Conservation (phyloP, 2,329 filamentous ascomycete species). For the Cadophora sp. region DNA sequence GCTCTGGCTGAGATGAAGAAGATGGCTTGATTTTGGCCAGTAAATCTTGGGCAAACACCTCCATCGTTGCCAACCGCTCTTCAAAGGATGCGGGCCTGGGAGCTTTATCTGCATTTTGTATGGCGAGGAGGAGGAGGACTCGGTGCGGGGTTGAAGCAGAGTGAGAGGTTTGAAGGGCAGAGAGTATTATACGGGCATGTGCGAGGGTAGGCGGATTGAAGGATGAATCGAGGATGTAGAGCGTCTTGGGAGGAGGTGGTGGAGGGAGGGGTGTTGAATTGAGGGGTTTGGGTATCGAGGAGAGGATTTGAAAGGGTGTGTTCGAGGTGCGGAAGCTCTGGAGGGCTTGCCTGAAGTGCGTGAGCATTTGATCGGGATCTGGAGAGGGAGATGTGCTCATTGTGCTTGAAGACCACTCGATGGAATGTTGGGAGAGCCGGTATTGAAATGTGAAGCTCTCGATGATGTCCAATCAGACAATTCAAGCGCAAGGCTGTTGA, state of each 20-base stretch:
- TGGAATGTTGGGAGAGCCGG: not conserved
- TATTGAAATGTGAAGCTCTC: not conserved
- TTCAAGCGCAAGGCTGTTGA: slow-evolving; percentile 8
- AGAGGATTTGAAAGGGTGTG: slow-evolving; percentile 40
- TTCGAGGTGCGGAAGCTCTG: slow-evolving; percentile 30
- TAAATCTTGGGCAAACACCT: slow-evolving; percentile 66
- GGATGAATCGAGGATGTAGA: slow-evolving; percentile 70
- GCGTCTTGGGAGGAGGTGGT: slow-evolving; percentile 42
- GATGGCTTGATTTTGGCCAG: slow-evolving; percentile 44
- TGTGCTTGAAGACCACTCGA: slow-evolving; percentile 12
- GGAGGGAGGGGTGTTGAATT: slow-evolving; percentile 20
- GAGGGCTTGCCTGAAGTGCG: slow-evolving; percentile 22
- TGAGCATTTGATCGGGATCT: slow-evolving; percentile 12
- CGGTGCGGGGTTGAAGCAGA: slow-evolving; percentile 45
- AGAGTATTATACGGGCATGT: slow-evolving; percentile 62
- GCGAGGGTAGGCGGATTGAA: slow-evolving; percentile 73
- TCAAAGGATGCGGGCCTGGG: slow-evolving; percentile 72
- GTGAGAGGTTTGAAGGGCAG: slow-evolving; percentile 48
- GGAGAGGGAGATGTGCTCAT: slow-evolving; percentile 16
- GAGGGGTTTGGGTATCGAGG: slow-evolving; percentile 32
- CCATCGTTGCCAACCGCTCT: slow-evolving; percentile 75
- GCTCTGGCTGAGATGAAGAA: not conserved
- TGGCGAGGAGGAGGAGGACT: slow-evolving; percentile 65
- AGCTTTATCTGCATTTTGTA: slow-evolving; percentile 71
- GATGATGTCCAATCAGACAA: slow-evolving; percentile 5